These are phyloP conservation scores for Lodderomyces metapsilosis DNA, from an alignment of 1,139 yeast species.

Conservation along the genomic window DNA sequence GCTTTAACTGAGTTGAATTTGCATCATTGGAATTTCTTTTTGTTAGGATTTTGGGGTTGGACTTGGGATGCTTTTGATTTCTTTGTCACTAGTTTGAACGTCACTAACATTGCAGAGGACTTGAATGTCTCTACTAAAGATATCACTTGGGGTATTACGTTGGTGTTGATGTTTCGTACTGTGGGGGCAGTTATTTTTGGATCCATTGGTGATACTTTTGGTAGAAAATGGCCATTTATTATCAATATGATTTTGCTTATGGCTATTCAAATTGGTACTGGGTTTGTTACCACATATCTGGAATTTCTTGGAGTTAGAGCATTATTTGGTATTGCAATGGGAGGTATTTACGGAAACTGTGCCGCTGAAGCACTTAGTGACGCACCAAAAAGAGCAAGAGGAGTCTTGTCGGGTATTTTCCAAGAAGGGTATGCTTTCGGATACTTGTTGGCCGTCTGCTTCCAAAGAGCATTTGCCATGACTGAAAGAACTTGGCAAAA, in stretches of 20 bases:
- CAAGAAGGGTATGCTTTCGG: constrained; percentile 40
- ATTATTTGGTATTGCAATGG: constrained; percentile 44
- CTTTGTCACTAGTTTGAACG: constrained; percentile 38
- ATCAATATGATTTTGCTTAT: constrained; percentile 29
- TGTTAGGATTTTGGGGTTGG: constrained; percentile 39
- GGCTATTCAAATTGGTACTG: constrained; percentile 40
- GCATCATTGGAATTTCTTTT: constrained; percentile 37
- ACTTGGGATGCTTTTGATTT: constrained; percentile 47
- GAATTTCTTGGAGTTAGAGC: constrained; percentile 43
- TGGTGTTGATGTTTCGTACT: constrained; percentile 45
- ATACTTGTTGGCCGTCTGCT: constrained; percentile 41
- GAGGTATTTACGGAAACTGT: constrained; percentile 40
- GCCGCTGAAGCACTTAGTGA: constrained; percentile 41
- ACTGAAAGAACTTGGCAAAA: constrained; percentile 38
- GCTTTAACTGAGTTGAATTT: constrained; percentile 28
- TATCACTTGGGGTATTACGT: constrained; percentile 44
- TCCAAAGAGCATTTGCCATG: constrained; percentile 39
- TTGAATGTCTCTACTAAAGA: constrained; percentile 27
- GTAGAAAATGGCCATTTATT: constrained; percentile 41
- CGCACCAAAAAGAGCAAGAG: constrained; percentile 37
- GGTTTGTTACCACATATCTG: constrained; percentile 35
- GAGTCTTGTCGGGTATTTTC: constrained; percentile 40
- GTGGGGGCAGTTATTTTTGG: constrained; percentile 44
- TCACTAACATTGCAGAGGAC: constrained; percentile 27
- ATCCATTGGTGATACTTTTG: constrained; percentile 34